Evolutionary conservation across 345 rosid genomes (phyloP).

Genomic region (Salix brachista): DNA sequence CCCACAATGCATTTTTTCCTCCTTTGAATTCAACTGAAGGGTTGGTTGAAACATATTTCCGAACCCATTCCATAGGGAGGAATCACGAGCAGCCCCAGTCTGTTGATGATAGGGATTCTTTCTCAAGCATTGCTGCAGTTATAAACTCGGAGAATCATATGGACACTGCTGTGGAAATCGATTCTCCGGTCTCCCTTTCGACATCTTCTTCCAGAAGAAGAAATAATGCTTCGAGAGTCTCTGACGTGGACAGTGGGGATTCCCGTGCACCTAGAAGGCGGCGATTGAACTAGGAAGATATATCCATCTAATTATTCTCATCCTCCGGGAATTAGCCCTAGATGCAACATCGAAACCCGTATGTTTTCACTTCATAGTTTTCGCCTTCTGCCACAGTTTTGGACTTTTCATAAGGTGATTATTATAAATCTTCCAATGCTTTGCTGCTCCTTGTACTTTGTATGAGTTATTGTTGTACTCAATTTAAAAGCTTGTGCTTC

Average conservation of each 20-base stretch:
- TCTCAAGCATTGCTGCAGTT: conserved; percentile 81
- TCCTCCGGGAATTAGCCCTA: conserved; percentile 2
- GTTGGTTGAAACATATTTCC: conserved; percentile 50
- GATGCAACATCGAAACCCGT: background rate
- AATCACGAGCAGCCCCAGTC: conserved; percentile 66
- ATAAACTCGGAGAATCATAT: conserved; percentile 82
- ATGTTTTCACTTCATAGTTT: conserved; percentile 4
- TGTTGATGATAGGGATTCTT: conserved; percentile 85
- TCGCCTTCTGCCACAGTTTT: background rate
- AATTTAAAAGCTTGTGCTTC: background rate
- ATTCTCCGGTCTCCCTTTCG: conserved; percentile 75
- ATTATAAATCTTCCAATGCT: conserved; percentile 9
- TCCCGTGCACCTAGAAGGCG: conserved; percentile 85
- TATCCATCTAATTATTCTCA: conserved; percentile 1
- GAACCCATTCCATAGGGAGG: conserved; percentile 50
- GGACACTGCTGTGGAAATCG: conserved; percentile 81
- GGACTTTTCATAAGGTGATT: conserved; percentile 14
- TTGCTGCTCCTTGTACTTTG: conserved; percentile 3
- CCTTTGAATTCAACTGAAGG: conserved; percentile 56
- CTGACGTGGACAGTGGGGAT: conserved; percentile 77
- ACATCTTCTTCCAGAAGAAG: conserved; percentile 81
- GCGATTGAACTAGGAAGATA: conserved; percentile 41
- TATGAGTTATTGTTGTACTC: conserved; percentile 8
- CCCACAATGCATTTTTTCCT: conserved; percentile 40
- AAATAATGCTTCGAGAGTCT: conserved; percentile 60